Base-by-base conservation (phyloP, 345 rosid species). In the Ceriops tagal region DNA sequence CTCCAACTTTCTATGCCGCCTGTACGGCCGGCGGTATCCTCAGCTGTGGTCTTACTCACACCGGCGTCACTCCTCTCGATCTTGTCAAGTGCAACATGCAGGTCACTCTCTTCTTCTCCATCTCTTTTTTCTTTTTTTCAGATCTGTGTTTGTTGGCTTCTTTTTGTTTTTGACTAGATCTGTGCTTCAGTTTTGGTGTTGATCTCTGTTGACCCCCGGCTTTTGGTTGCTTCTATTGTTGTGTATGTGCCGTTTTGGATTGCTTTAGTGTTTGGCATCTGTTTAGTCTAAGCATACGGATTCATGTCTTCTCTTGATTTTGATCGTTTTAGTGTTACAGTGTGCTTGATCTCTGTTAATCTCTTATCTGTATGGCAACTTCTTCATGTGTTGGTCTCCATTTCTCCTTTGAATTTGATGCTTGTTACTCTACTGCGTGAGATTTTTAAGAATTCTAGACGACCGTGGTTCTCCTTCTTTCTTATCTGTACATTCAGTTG, bases 11-110 rank as follows among this genome's bases (percentile, higher is more conserved):
- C 74, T 96, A 96, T 63, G 96, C 96, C 28, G 92, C 99, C 1
- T 90, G 98, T 65, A 92, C 98, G 8, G 62, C 64, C 51, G 99
- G 98, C 15, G 99, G 99, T 28, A 87, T 90, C 53, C 81, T 96
- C 72, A 84, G 99, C 87, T 96, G 98, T 62, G 99, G 98, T 55
- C 85, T 88, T 47, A 96, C 99, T 77, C 99, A 96, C 80, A 96
- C 46, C 97, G 26, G 92, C 53, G 89, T 96, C 70, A 96, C 99
- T 67, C 99, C 99, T 69, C 99, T 96, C 69, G 99, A 96, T 76
- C 96, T 92, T 34, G 97, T 96, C 88, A 96, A 96, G 85, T 92
- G 99, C 67, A 96, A 96, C 77, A 96, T 96, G 98, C 99, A 96
- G 97, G 99, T 92, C 55, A 16, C n/a, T 16, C 53, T 6, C 15